Evolutionary conservation across 1,284 basidiomycete species (phyloP), one percentile per base, ranked within the genome.

Genomic region (Ceratobasidium sp.): DNA sequence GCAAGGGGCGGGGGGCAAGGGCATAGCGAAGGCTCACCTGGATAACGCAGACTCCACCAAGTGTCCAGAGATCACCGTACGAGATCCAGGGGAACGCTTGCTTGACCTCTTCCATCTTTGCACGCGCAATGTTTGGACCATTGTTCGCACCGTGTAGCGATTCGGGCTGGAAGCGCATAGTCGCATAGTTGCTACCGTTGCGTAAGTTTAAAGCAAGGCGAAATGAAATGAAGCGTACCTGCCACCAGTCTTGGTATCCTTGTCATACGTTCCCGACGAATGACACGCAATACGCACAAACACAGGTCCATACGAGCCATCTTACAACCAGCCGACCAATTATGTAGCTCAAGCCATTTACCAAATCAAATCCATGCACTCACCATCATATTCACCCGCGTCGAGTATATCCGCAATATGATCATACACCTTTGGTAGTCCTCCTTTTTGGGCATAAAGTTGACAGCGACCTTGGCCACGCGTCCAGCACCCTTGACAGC

Each of bases 221-320:
- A 23, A 5, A 59, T 14, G 52, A 54, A 54, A 67, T 67, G 65
- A 44, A 77, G 54, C 87, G 67, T 80, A 91, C 94, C 94, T 94
- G 83, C 97, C 97, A 80, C 97, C 97, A 23, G 95, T 94, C 81
- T 92, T 91, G 81, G 90, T 88, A 1, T 93, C 89, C 88, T 96
- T 96, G 87, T 97, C 94, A 83, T 94, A 97, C 0, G 97, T 98
- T 68, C 97, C 97, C 65, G 94, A 94, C 14, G 92, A 84, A 85
- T 97, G 96, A 95, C 97, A 98, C 38, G 96, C 97, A 77, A 99
- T 91, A 84, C 97, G 95, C 77, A 99, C 88, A 76, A 99, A 85
- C 60, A 99, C 92, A 59, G 96, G 96, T n/a, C 92, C 96, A 81
- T 94, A 96, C 10, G 95, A 96, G 41, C 96, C 96, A 83, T 98